phyloP scores from a whole-genome alignment of 108 stramenopile species.

The Chaetoceros muelleri region DNA sequence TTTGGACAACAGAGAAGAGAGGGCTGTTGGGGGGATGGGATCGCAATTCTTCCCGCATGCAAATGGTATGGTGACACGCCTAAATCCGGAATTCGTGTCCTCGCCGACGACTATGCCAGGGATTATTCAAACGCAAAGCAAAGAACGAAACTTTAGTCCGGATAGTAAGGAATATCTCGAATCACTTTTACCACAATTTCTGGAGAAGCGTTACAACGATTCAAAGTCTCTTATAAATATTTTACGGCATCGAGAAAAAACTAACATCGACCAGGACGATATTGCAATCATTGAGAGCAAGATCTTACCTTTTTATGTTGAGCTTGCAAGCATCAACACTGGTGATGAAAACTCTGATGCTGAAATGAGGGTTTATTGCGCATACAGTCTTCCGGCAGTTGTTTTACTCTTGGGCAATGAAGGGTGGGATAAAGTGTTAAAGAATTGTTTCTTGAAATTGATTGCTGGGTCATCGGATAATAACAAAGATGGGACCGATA shows the following conservation, averaged over 20 bases:
- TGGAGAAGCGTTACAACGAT: neutral
- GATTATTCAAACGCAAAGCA: neutral
- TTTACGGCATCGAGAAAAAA: constrained; percentile 23
- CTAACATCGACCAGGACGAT: constrained; percentile 51
- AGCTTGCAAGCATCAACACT: constrained; percentile 62
- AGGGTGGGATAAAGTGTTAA: constrained; percentile 70
- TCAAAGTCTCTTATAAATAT: neutral
- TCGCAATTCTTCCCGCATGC: constrained; percentile 85
- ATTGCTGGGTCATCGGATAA: constrained; percentile 17
- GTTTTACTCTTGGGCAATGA: constrained; percentile 72
- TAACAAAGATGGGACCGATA: neutral
- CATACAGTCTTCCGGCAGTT: constrained; percentile 95
- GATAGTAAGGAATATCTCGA: neutral
- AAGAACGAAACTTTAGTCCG: neutral
- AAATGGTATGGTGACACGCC: constrained; percentile 67
- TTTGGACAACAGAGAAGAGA: constrained; percentile 19
- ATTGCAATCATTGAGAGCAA: constrained; percentile 36
- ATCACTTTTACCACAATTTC: neutral
- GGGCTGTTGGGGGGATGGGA: constrained; percentile 47
- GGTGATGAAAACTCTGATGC: constrained; percentile 79
- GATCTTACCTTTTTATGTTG: constrained; percentile 73
- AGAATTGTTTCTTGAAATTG: constrained; percentile 69
- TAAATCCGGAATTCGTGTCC: constrained; percentile 35
- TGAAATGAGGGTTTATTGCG: constrained; percentile 93
- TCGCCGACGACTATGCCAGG: constrained; percentile 36